These are phyloP conservation scores for Naganishia onofrii DNA, from an alignment of 768 basidiomycete genomes.

Conservation along the genomic window DNA sequence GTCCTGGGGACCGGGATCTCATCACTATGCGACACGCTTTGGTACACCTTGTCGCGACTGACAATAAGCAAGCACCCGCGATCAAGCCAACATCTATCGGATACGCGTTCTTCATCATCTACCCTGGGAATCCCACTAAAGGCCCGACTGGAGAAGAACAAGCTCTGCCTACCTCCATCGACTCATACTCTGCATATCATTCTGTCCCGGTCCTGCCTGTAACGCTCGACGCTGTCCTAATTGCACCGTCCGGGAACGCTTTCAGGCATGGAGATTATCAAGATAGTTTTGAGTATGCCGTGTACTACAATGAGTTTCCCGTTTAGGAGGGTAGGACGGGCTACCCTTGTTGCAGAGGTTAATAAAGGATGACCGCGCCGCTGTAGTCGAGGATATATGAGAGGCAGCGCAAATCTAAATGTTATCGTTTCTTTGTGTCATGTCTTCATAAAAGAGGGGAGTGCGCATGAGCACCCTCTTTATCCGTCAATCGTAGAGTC, in stretches of 20 bases:
- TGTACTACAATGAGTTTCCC: background rate
- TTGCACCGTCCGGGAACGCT: background rate
- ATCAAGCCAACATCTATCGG: background rate
- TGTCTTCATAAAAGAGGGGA: no score
- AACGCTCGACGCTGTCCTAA: background rate
- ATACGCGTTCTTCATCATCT: slow-evolving; percentile 9
- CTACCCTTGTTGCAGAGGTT: no score
- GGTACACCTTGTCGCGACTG: background rate
- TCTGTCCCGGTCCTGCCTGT: background rate
- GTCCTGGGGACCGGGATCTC: background rate
- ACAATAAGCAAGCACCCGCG: background rate
- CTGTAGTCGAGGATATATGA: no score
- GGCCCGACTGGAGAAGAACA: background rate
- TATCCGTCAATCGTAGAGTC: no score
- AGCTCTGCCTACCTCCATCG: background rate
- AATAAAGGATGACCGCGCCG: no score
- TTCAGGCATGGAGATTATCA: background rate
- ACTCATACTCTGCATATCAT: background rate
- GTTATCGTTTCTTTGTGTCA: no score
- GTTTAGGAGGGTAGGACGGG: background rate
- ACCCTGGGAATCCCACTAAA: background rate
- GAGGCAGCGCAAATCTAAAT: no score
- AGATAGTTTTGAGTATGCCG: background rate
- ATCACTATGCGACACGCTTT: slow-evolving; percentile 7
- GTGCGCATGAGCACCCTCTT: no score